Evolutionary conservation across 2,329 filamentous ascomycete species (phyloP), one percentile per base, ranked within the genome.

Genomic region (Truncatella angustata): DNA sequence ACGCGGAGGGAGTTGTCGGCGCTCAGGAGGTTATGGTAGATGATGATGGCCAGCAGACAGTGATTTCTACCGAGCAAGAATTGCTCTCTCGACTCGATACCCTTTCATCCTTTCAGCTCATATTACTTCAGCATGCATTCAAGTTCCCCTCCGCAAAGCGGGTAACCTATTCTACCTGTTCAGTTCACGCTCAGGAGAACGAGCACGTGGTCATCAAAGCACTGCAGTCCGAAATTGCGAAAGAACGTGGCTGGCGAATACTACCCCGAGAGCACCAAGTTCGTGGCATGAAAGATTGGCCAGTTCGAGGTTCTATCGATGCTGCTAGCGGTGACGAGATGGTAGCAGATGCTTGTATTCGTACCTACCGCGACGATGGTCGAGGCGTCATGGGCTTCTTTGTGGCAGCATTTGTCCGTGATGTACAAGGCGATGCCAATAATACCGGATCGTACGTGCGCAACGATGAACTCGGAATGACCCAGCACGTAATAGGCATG

Each of bases 341-440:
- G 3, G 67, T 90, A 1, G 81, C 85, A 5, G 86, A 93, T 23
- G 88, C 81, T 3, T 96, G 91, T 63, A 87, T 97, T 51, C 78
- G 93, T 53, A 90, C 90, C 28, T 86, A 88, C 68, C 89, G 92
- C 60, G 88, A 84, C 23, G 91, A 93, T 60, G 86, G 85, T 9
- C 82, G 88, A 56, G 91, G 91, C 0, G 89, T 92, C 1, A 96
- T 97, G 82, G 93, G 94, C 0, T 97, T 99, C 70, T 99, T 99
- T 62, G 89, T 97, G 18, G 91, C 85, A n/a, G 90, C 81, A 0
- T 96, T 99, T 69, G 80, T 90, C 3, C 77, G 89, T 49, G 81
- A 87, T 39, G 59, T 39, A 9, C 34, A 48, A n/a, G 36, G 50
- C 21, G 52, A 43, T 12, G 57, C 42, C 16, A 60, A 60, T 35